A percentile compares a stretch with the other conserved stretches of the same genome.
These are phyloP conservation scores for Zymoseptoria ardabiliae DNA, from an alignment of 2,329 filamentous ascomycete genomes.

Conservation along the genomic window DNA sequence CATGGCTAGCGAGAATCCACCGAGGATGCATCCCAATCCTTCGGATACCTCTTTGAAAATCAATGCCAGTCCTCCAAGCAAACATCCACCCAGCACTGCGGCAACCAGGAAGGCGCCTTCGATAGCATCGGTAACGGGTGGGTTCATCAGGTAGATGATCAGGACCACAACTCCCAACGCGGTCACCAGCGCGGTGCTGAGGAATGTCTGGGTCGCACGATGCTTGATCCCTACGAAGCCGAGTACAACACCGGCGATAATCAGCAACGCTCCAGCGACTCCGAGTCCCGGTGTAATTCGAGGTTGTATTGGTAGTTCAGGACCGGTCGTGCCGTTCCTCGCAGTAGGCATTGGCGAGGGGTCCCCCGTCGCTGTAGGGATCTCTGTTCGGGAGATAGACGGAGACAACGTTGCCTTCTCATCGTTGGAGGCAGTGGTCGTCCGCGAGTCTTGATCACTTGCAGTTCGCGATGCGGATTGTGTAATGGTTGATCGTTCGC, in stretches of 20 bases:
- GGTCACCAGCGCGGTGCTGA: constrained; percentile 68
- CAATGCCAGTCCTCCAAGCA: constrained; percentile 66
- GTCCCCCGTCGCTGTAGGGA: constrained; percentile 5
- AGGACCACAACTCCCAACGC: constrained; percentile 69
- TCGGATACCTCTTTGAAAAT: constrained; percentile 79
- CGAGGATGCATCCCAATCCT: constrained; percentile 78
- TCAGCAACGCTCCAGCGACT: constrained; percentile 68
- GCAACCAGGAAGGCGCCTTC: constrained; percentile 86
- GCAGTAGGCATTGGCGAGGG: constrained; percentile 3
- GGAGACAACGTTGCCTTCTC: constrained; percentile 11
- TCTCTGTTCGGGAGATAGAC: background rate
- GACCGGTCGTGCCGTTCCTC: constrained; percentile 2
- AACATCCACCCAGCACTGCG: constrained; percentile 60
- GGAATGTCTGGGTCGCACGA: constrained; percentile 65
- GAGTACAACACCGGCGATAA: constrained; percentile 64
- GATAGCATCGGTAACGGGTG: constrained; percentile 64
- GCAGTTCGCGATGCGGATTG: constrained; percentile 1
- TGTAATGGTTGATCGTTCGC: constrained; percentile 1
- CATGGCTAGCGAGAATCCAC: constrained; percentile 80
- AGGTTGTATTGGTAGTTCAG: constrained; percentile 61
- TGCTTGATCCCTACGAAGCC: constrained; percentile 77
- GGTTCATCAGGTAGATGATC: constrained; percentile 80
- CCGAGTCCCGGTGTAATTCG: constrained; percentile 72
- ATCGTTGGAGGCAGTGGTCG: background rate
- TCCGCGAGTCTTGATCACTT: constrained; percentile 1